These are phyloP conservation scores for Arctium minus DNA, from an alignment of 129 eudicot species.

Conservation along the genomic window DNA sequence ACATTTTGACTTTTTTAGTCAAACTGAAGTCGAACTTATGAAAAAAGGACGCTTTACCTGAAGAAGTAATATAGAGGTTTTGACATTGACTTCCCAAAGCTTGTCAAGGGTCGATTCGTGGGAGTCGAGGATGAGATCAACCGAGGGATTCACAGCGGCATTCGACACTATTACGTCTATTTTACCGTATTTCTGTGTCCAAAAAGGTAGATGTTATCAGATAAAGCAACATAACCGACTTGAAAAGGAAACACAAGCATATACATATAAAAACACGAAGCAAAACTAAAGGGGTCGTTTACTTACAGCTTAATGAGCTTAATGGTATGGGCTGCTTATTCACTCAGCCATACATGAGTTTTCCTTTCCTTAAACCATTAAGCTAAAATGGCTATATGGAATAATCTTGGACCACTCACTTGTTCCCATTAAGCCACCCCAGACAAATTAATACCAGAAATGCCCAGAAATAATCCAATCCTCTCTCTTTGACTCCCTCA, in stretches of 20 bases:
- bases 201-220: neutral
- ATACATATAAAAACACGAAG: neutral
- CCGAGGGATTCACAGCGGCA: slow-evolving; percentile 87
- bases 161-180: slow-evolving; percentile 83
- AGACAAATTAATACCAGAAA: no score
- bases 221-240: neutral
- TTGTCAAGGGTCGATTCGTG: slow-evolving; percentile 80
- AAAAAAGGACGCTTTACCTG: slow-evolving; percentile 38
- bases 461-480: no score
- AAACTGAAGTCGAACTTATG: neutral
- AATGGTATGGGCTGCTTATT: neutral
- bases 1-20: neutral
- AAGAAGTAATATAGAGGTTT: slow-evolving; percentile 72
- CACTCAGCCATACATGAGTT: no score
- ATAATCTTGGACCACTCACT: no score
- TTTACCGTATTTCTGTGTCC: slow-evolving; percentile 76
- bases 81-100: slow-evolving; percentile 91
- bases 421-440: no score
- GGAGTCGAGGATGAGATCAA: slow-evolving; percentile 57
- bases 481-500: no score
- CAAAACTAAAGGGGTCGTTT: neutral
- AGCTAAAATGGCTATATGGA: no score
- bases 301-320: no score
- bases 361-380: no score
- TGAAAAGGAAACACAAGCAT: neutral